Base-by-base conservation (phyloP, 1,284 basidiomycete species). In the Naganishia albida region DNA sequence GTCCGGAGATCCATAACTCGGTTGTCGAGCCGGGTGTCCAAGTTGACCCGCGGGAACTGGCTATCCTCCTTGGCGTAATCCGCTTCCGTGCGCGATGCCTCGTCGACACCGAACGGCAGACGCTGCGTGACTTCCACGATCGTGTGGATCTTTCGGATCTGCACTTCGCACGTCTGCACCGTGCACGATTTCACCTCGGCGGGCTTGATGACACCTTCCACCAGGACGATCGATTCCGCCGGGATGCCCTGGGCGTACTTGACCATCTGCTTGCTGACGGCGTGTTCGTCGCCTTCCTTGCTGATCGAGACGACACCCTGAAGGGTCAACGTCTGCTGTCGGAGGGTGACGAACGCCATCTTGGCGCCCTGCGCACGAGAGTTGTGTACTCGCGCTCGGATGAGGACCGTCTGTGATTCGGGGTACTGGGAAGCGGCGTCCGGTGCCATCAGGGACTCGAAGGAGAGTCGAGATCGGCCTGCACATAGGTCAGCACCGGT, bases 241-340 rank as follows among this genome's bases (percentile, higher is more conserved):
- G 88, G 82, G 56, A 99, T 82, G 44, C 85, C 77, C 23, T 87
- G 87, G 18, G 89, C 86, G 88, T 90, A 99, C 80, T 95, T 98
- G 63, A 93, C 86, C 96, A 99, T 99, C 78, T 96, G 93, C 79
- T 94, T 96, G 70, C 93, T 97, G 18, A 99, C 85, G 25, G 88
- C 86, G 42, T 89, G 83, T 44, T 72, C 72, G 51, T 77, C 78
- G 15, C 63, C 64, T 43, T 72, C 72, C 49, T 66, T 68, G 26
- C 75, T 72, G 52, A 90, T 86, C 46, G 84, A 82, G 54, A 97
- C 82, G 18, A 98, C 82, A 46, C 90, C 93, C 79, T 99, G 96
- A 4, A 99, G 87, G 1, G 94, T 91, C 75, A 91, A 85, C 43
- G 85, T 88, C 72, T 91, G 86, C 78, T 99, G 93, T 65, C 96